Conservation (phyloP, 2,329 filamentous ascomycete species). For the Niveomyces coronatus region DNA sequence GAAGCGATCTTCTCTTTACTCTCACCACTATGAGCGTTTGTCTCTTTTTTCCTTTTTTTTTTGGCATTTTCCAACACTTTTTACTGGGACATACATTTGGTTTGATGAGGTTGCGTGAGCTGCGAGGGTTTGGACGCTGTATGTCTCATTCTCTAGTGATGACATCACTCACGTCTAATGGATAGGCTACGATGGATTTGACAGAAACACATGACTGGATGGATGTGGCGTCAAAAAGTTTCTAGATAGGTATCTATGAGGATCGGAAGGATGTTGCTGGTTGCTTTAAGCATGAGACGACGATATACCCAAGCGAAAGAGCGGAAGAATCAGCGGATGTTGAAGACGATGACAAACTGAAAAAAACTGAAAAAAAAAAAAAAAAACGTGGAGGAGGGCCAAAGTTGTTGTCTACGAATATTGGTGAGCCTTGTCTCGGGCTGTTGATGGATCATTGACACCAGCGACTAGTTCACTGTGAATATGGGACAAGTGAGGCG, state of each 20-base stretch:
- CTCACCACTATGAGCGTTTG: constrained; percentile 4
- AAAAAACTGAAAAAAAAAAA: constrained; percentile 18
- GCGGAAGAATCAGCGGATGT: constrained; percentile 13
- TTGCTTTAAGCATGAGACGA: constrained; percentile 9
- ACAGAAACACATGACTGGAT: constrained; percentile 15
- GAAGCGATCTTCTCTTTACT: constrained; percentile 3
- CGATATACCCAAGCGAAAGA: constrained; percentile 13
- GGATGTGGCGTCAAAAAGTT: constrained; percentile 5
- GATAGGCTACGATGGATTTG: constrained; percentile 19
- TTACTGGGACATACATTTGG: constrained; percentile 14
- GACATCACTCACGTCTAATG: constrained; percentile 24
- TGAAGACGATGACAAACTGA: constrained; percentile 12
- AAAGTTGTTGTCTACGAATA: constrained; percentile 5
- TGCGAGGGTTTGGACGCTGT: constrained; percentile 13
- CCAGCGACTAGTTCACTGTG: neutral
- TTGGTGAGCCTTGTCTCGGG: neutral
- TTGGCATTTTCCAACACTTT: constrained; percentile 5
- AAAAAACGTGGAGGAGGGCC: constrained; percentile 15
- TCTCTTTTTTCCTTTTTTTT: no score
- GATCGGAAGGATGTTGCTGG: constrained; percentile 1
- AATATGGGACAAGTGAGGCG: constrained; percentile 4
- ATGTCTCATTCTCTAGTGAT: constrained; percentile 26
- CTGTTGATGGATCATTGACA: neutral
- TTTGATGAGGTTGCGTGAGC: constrained; percentile 18
- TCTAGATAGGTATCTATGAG: constrained; percentile 2